These are phyloP conservation scores for Hypocreales sp. DNA, from an alignment of 2,329 filamentous ascomycete species.

Conservation along the genomic window DNA sequence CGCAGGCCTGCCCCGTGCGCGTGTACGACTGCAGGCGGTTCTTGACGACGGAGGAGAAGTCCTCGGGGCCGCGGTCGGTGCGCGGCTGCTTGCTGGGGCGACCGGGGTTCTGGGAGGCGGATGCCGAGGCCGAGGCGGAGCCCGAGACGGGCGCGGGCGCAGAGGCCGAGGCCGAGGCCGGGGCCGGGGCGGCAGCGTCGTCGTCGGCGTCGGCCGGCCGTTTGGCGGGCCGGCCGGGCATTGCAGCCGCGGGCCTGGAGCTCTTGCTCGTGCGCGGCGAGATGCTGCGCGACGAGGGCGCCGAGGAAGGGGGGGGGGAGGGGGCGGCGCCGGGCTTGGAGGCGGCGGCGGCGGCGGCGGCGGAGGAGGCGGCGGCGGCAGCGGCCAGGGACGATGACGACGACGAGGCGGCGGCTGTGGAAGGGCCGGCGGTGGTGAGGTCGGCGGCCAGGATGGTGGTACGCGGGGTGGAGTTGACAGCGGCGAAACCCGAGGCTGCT, in stretches of 20 bases:
- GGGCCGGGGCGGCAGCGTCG: constrained; percentile 6
- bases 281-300: constrained; percentile 3
- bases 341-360: neutral
- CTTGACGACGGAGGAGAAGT: constrained; percentile 41
- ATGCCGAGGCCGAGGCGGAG: constrained; percentile 8
- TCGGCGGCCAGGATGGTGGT: neutral
- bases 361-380: neutral
- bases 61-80: constrained; percentile 29
- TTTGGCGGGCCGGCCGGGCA: constrained; percentile 11
- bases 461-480: neutral
- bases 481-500: neutral
- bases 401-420: neutral
- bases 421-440: neutral
- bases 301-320: constrained; percentile 3
- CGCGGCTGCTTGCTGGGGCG: constrained; percentile 32
- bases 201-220: constrained; percentile 25
- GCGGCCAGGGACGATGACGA: neutral
- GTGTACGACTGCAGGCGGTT: constrained; percentile 38
- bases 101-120: too few species aligned
- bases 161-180: constrained; percentile 9
- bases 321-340: neutral
- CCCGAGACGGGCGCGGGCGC: too few species aligned
- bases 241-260: constrained; percentile 3
- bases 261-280: constrained; percentile 3
- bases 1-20: constrained; percentile 71